These are phyloP conservation scores for Fusarium circinatum DNA, from an alignment of 2,329 filamentous ascomycete genomes.

Conservation along the genomic window DNA sequence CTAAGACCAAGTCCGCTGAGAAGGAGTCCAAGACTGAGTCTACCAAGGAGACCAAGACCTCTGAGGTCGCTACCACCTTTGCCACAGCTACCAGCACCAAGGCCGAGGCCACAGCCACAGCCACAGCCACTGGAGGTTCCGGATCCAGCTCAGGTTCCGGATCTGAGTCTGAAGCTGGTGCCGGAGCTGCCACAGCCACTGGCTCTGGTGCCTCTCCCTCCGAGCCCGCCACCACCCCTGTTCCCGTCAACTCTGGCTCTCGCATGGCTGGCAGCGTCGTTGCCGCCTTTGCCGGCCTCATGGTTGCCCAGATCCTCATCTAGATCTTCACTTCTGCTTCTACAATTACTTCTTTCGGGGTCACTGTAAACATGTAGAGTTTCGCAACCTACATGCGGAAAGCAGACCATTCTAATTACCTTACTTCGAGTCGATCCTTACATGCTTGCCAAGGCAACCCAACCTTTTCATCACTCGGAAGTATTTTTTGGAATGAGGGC, in stretches of 20 bases:
- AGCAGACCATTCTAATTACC: conserved; percentile 47
- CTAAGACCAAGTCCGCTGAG: conserved; percentile 23
- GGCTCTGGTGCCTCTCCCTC: conserved; percentile 21
- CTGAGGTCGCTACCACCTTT: conserved; percentile 30
- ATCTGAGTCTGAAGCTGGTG: conserved; percentile 12
- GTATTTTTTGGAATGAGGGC: conserved; percentile 23
- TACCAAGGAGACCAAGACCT: conserved; percentile 24
- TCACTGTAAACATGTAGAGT: conserved; percentile 42
- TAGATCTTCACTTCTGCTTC: conserved; percentile 43
- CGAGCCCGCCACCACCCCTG: conserved; percentile 18
- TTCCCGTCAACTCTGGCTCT: conserved; percentile 43
- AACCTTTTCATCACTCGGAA: conserved; percentile 26
- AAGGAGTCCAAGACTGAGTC: conserved; percentile 13
- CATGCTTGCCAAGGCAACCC: conserved; percentile 38
- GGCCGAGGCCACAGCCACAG: conserved; percentile 19
- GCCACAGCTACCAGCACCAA: conserved; percentile 21
- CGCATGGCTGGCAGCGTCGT: conserved; percentile 43
- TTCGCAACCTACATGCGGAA: conserved; percentile 34
- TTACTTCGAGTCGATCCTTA: conserved; percentile 46
- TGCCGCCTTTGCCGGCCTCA: conserved; percentile 43
- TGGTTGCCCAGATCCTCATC: conserved; percentile 47
- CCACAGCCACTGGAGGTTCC: conserved; percentile 23
- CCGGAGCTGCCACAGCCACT: conserved; percentile 20
- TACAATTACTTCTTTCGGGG: conserved; percentile 36
- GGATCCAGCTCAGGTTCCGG: conserved; percentile 32